Conservation (phyloP, 1,139 yeast genomes). For the Pichia sp. region DNA sequence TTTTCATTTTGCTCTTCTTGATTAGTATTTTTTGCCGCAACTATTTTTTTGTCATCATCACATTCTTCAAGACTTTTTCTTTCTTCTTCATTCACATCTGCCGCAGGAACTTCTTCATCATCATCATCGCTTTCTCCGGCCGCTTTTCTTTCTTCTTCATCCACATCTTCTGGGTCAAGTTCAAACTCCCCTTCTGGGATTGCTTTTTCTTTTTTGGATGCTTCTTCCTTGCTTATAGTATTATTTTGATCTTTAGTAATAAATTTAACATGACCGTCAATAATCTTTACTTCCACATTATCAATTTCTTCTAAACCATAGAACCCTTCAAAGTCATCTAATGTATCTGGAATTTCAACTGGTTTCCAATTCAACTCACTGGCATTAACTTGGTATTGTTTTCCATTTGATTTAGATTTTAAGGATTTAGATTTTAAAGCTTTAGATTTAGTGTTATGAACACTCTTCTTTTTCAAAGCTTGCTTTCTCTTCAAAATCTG, state of each 20-base stretch:
- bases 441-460: neutral
- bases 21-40: neutral
- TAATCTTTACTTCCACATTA: constrained; percentile 75
- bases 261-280: constrained; percentile 61
- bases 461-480: constrained; percentile 12
- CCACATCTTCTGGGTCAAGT: constrained; percentile 20
- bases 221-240: constrained; percentile 24
- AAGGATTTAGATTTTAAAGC: constrained; percentile 1
- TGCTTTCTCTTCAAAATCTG: constrained; percentile 18
- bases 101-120: constrained; percentile 13
- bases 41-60: constrained; percentile 11
- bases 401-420: neutral
- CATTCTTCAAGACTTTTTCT: constrained; percentile 15
- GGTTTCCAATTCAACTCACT: constrained; percentile 67
- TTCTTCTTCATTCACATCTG: constrained; percentile 16
- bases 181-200: constrained; percentile 25
- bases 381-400: constrained; percentile 34
- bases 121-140: constrained; percentile 11
- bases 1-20: neutral
- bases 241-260: constrained; percentile 41
- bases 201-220: constrained; percentile 16
- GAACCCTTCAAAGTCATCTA: constrained; percentile 85
- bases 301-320: constrained; percentile 92
- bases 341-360: constrained; percentile 75
- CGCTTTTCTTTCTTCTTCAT: constrained; percentile 16